phyloP scores from a whole-genome alignment of 495 filamentous ascomycete species.

The Cetradonia linearis region DNA sequence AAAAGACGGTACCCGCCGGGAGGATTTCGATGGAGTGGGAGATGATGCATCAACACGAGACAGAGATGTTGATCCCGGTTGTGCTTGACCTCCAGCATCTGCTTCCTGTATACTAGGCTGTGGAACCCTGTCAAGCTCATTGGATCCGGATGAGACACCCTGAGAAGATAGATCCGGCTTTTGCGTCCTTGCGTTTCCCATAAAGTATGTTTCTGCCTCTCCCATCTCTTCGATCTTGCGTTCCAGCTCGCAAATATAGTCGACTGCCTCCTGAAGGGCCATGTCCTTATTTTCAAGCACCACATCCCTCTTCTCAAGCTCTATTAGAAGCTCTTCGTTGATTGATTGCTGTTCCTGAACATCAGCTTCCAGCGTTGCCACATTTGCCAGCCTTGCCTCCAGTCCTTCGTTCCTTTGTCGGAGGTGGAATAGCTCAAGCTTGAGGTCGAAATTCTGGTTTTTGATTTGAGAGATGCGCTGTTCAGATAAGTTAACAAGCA shows the following conservation, averaged over 20 bases:
- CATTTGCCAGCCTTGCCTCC: constrained; percentile 58
- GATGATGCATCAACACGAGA: constrained; percentile 15
- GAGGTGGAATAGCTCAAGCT: constrained; percentile 71
- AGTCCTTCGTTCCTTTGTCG: constrained; percentile 51
- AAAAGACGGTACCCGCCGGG: constrained; percentile 55
- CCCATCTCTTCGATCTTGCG: constrained; percentile 50
- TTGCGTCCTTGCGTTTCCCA: neutral
- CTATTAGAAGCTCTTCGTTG: constrained; percentile 57
- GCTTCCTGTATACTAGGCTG: neutral
- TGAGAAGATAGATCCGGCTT: neutral
- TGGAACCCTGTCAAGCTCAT: neutral
- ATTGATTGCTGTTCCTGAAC: constrained; percentile 54
- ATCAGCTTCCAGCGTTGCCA: constrained; percentile 57
- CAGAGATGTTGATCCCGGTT: neutral
- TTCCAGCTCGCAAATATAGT: constrained; percentile 68
- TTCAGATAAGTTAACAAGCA: neutral
- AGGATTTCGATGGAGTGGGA: constrained; percentile 12
- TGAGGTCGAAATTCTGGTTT: constrained; percentile 86
- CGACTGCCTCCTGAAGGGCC: constrained; percentile 72
- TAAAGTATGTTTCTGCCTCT: constrained; percentile 12
- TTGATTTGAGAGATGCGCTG: constrained; percentile 51
- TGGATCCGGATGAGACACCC: neutral
- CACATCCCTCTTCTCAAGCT: constrained; percentile 66
- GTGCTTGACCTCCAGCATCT: constrained; percentile 2
- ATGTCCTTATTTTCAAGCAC: constrained; percentile 69